Evolutionary conservation across 2,329 filamentous ascomycete genomes (phyloP).

Genomic region (Alternaria sp.): DNA sequence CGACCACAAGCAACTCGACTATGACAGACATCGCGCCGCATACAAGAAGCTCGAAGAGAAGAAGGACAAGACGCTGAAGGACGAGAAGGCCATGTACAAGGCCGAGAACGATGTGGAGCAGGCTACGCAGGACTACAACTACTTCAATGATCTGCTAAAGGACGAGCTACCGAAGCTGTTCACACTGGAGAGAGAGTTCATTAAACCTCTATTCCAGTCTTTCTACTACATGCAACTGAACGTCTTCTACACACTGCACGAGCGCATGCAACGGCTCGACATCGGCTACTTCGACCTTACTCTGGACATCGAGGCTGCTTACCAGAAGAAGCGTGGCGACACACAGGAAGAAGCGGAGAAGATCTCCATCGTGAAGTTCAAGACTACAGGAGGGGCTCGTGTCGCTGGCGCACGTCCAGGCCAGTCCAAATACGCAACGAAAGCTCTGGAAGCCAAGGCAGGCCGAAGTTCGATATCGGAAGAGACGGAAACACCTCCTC

Average conservation of each 20-base stretch:
- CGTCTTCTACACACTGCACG: constrained; percentile 97
- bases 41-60: constrained; percentile 97
- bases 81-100: constrained; percentile 97
- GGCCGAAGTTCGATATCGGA: constrained; percentile 41
- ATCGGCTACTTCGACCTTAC: constrained; percentile 98
- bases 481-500: constrained; percentile 46
- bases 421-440: constrained; percentile 48
- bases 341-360: constrained; percentile 85
- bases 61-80: constrained; percentile 94
- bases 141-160: constrained; percentile 97
- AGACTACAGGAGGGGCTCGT: constrained; percentile 73
- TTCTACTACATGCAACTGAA: constrained; percentile 99
- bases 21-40: constrained; percentile 81
- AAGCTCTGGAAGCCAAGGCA: constrained; percentile 48
- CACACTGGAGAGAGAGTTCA: constrained; percentile 87
- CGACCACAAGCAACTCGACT: constrained; percentile 97
- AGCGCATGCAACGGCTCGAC: constrained; percentile 96
- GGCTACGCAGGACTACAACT: constrained; percentile 94
- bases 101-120: constrained; percentile 90
- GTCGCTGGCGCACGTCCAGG: constrained; percentile 42
- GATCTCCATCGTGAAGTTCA: constrained; percentile 87
- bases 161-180: constrained; percentile 95
- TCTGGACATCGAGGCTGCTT: constrained; percentile 89
- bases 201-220: constrained; percentile 94
- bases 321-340: constrained; percentile 85